A percentile compares a stretch with the other conserved stretches of the same genome.
Evolutionary conservation across 805 yeast genomes (phyloP).

Genomic region (Schwanniomyces occidentalis): DNA sequence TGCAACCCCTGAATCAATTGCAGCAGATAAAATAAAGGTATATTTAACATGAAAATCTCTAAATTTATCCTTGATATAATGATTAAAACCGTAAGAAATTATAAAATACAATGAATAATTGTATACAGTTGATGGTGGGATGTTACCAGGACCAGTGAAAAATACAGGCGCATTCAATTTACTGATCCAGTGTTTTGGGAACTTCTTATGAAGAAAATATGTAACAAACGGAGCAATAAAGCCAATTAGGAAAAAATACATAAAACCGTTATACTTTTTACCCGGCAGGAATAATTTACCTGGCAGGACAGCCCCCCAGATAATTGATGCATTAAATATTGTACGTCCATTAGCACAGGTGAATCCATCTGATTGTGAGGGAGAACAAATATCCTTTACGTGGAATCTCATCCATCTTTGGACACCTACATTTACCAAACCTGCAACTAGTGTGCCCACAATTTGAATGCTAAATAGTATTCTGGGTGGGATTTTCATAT

Average conservation of each 20-base stretch:
- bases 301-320: constrained; percentile 43
- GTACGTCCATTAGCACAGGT: constrained; percentile 44
- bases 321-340: constrained; percentile 43
- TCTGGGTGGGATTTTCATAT: constrained; percentile 44
- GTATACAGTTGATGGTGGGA: constrained; percentile 77
- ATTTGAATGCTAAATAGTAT: constrained; percentile 41
- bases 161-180: constrained; percentile 40
- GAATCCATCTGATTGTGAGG: constrained; percentile 28
- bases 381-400: constrained; percentile 30
- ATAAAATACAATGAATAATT: constrained; percentile 57
- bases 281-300: constrained; percentile 20
- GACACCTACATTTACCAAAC: constrained; percentile 23
- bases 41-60: constrained; percentile 62
- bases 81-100: constrained; percentile 46
- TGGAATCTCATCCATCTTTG: constrained; percentile 23
- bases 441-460: constrained; percentile 18
- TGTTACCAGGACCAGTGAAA: constrained; percentile 52
- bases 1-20: constrained; percentile 54
- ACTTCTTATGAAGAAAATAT: constrained; percentile 41
- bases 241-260: constrained; percentile 43
- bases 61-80: constrained; percentile 43
- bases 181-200: constrained; percentile 36
- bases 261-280: constrained; percentile 27
- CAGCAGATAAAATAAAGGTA: constrained; percentile 55
- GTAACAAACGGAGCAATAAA: constrained; percentile 35